These are phyloP conservation scores for Aspergillus arachidicola DNA, from an alignment of 2,329 filamentous ascomycete species.

Conservation along the genomic window DNA sequence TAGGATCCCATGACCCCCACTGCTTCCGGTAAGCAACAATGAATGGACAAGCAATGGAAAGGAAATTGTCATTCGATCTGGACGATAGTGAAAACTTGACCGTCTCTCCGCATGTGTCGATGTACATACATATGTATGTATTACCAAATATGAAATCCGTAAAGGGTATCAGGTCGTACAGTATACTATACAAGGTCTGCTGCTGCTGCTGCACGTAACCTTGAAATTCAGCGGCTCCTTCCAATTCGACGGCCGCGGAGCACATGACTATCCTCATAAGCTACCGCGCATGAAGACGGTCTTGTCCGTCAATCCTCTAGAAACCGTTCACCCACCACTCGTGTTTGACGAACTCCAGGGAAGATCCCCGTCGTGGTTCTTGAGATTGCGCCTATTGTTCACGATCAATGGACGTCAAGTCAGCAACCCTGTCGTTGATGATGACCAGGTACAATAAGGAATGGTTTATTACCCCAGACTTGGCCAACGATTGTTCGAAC, in stretches of 20 bases:
- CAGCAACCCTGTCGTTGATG: neutral
- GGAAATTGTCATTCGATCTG: neutral
- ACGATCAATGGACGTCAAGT: neutral
- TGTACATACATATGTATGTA: neutral
- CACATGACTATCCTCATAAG: neutral
- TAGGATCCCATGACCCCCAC: neutral
- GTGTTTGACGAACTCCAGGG: neutral
- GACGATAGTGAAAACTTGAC: neutral
- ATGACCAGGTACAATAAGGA: neutral
- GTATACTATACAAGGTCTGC: neutral
- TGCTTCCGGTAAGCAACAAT: neutral
- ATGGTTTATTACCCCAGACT: neutral
- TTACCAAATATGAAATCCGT: too few relatives aligned
- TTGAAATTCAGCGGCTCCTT: slow-evolving; percentile 1
- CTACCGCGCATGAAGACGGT: too few relatives aligned
- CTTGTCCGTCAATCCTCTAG: neutral
- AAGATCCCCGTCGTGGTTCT: neutral
- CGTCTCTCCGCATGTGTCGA: neutral
- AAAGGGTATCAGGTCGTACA: neutral
- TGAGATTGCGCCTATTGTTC: neutral
- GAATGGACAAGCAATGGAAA: neutral
- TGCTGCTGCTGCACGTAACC: slow-evolving; percentile 1
- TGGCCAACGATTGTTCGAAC: neutral
- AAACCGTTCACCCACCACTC: neutral
- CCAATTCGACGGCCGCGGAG: neutral